Evolutionary conservation across 2,329 filamentous ascomycete genomes (phyloP).

Genomic region (Botrytis squamosa): DNA sequence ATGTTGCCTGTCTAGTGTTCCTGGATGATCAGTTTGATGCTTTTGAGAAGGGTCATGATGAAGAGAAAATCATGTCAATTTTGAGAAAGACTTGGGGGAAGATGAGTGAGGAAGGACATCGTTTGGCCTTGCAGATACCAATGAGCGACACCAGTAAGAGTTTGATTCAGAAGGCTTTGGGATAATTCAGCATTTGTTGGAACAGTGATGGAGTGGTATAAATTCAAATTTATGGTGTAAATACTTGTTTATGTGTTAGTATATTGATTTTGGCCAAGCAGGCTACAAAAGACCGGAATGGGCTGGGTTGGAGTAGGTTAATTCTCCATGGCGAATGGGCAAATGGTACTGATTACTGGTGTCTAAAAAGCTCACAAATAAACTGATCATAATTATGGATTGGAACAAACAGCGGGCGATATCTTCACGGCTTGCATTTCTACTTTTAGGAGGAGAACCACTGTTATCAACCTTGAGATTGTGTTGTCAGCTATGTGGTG

Average conservation of each 20-base stretch:
- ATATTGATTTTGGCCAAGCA: not conserved
- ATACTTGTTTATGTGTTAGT: not conserved
- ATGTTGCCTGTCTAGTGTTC: slow-evolving; percentile 84
- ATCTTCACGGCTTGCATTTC: not conserved
- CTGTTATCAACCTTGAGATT: not conserved
- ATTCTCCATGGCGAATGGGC: not conserved
- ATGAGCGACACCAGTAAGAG: slow-evolving; percentile 61
- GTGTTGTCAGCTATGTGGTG: not conserved
- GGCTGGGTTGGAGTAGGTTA: not conserved
- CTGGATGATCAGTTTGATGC: slow-evolving; percentile 82
- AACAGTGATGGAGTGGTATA: slow-evolving; percentile 13
- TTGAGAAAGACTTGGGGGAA: slow-evolving; percentile 74
- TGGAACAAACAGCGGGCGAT: not conserved
- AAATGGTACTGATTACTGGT: not conserved
- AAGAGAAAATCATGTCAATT: slow-evolving; percentile 73
- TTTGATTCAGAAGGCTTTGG: slow-evolving; percentile 63
- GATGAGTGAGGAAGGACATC: slow-evolving; percentile 63
- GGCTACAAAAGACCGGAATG: not conserved
- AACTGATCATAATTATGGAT: not conserved
- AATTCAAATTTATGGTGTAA: not conserved
- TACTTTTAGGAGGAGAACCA: not conserved
- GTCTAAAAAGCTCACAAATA: not conserved
- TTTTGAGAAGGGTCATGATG: slow-evolving; percentile 74
- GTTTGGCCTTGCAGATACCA: slow-evolving; percentile 64
- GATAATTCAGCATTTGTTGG: slow-evolving; percentile 29